Base-by-base conservation (phyloP, 2,329 filamentous ascomycete species). In the Aureobasidium leucospermi region DNA sequence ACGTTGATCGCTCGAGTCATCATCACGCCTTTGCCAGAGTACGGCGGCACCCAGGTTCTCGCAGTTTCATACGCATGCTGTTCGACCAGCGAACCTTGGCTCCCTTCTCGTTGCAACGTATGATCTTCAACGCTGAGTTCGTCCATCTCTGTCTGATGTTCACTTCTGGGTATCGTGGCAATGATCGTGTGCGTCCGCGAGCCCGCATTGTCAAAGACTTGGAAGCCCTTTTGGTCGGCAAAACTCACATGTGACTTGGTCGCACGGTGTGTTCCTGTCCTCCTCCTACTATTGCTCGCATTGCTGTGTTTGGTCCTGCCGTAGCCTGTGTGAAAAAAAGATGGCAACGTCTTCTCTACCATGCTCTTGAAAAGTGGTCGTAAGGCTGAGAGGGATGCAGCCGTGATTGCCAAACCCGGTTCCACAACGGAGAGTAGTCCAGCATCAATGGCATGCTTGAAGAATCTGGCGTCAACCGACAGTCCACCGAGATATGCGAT, bases 351-450 rank as follows among this genome's bases (percentile, higher is more conserved):
- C 8, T 36, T 48, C 29, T 58, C 55, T 1, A 34, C 23, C 55
- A 58, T 49, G 13, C 28, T 49, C 29, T 53, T 53, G 60, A 68
- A 66, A 9, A 68, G 52, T 2, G 67, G 64, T 13, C 67, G 61
- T 10, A 67, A 60, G 1, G 66, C 60, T 2, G 60, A 55, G 10
- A 67, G 49, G 6, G 64, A 66, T 1, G 63, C 58, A 13, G 66
- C 67, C 16, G 63, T 62, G 6, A 69, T 62, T 8, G 63, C 66
- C 10, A 68, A 55, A 16, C 63, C 64, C 10, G 61, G 62, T 42
- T 69, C 67, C 15, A 63, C 53, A 19, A 53, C 45, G 19, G 59
- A 61, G 43, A 62, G 62, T 11, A 66, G 58, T 13, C 56, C 60
- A 31, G 63, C 52, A 19, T 63, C 55, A 9, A 61, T 52, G 6